Base-by-base conservation (phyloP, 164 flowering plant species). In the Euptelea pleiosperma region DNA sequence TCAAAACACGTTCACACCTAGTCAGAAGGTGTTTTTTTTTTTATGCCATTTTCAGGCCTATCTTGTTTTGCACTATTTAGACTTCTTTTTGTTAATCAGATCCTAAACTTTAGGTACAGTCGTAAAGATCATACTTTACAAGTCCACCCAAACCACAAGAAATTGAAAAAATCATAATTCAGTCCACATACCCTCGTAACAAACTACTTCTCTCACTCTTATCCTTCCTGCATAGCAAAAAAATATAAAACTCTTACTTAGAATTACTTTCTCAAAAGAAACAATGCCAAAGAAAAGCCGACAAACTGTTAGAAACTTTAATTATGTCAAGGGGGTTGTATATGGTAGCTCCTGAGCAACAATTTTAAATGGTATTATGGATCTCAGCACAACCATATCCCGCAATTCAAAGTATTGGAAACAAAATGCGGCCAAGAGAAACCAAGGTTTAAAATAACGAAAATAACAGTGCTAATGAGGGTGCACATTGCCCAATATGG, bases 191-290 rank as follows among this genome's bases (percentile, higher is more conserved):
- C 77, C 66, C 15, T 56, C 51, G 58, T n/a, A 59, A 46, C 36
- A 55, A 29, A 22, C n/a, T 24, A 55, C 50, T 52, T 62, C 24
- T 59, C 41, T 64, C 62, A 52, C 37, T 57, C 52, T 57, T 57
- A 50, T 43, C 56, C 1, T 63, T 70, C 70, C 61, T 65, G 62
- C 19, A 41, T 51, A 59, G 44, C 8, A 35, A 33, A 56, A 14
- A 30, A 22, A 46, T 16, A 47, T 46, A 12, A 6, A 16, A 55
- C 33, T 21, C 26, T 9, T 28, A 22, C 19, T 59, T 50, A 34
- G n/a, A 43, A 52, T n/a, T 25, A 52, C 10, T 14, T 16, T 34
- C 9, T 6, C n/a, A 34, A 9, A 24, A 19, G 12, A 22, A 8
- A 22, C 12, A 48, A 48, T 15, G 52, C 52, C 29, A 24, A 24